Percentiles rank a stretch among this genome's conserved stretches.
These are phyloP conservation scores for Trypanosoma avium DNA, from an alignment of 208 protist species.

Conservation along the genomic window DNA sequence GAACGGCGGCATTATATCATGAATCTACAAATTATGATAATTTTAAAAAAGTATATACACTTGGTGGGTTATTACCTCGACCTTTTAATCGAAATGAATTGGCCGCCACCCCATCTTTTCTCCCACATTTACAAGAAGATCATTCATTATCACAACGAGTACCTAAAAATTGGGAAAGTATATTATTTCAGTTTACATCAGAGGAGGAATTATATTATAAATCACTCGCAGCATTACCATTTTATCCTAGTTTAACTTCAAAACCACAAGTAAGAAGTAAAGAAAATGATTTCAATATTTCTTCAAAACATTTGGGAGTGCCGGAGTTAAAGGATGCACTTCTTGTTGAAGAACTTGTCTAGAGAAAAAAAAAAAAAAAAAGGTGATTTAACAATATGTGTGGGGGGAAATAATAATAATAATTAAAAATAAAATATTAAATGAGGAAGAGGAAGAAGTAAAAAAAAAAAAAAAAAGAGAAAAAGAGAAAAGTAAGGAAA, in stretches of 20 bases:
- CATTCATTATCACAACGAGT: slow-evolving; percentile 25
- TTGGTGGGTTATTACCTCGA: slow-evolving; percentile 67
- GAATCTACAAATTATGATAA: slow-evolving; percentile 76
- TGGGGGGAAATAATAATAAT: no score
- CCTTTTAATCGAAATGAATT: slow-evolving; percentile 43
- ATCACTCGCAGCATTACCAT: no score
- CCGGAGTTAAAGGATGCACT: slow-evolving; percentile 59
- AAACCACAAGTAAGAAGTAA: slow-evolving; percentile 17
- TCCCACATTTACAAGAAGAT: slow-evolving; percentile 63
- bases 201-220: neutral
- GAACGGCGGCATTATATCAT: slow-evolving; percentile 42
- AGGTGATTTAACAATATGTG: no score
- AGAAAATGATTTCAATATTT: no score
- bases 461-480: neutral
- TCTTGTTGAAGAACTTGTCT: slow-evolving; percentile 61
- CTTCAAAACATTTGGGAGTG: slow-evolving; percentile 15
- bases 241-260: neutral
- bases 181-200: neutral
- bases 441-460: no score
- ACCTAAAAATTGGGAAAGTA: slow-evolving; percentile 11
- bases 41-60: slow-evolving; percentile 53
- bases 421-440: no score
- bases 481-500: neutral
- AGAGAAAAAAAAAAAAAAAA: neutral
- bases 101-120: slow-evolving; percentile 43